Percentiles rank a stretch among this genome's conserved stretches.
Evolutionary conservation across 2,329 filamentous ascomycete species (phyloP).

Genomic region (Aspergillus cejpii): DNA sequence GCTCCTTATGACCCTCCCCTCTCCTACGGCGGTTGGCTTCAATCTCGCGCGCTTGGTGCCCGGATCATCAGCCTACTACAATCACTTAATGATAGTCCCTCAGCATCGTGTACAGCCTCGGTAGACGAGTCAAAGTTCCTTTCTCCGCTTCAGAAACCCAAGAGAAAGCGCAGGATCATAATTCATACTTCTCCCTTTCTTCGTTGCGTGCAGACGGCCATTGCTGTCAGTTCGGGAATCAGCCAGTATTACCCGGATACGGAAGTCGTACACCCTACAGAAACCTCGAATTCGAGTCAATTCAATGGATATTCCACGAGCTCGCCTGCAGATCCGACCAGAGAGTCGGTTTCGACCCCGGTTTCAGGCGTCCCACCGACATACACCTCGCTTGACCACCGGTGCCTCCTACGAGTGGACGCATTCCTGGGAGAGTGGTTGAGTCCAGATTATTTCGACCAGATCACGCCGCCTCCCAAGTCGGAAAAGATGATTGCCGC

Average conservation of each 20-base stretch:
- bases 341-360: conserved; percentile 2
- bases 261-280: conserved; percentile 9
- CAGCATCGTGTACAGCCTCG: conserved; percentile 4
- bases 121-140: conserved; percentile 4
- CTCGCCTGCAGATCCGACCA: neutral
- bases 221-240: conserved; percentile 80
- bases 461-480: conserved; percentile 80
- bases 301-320: conserved; percentile 1
- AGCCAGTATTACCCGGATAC: conserved; percentile 40
- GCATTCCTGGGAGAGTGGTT: conserved; percentile 95
- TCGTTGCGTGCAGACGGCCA: conserved; percentile 84
- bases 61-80: conserved; percentile 70
- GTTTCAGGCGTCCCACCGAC: neutral
- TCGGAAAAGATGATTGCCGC: conserved; percentile 80
- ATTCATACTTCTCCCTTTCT: conserved; percentile 92
- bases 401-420: conserved; percentile 63
- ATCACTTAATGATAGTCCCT: conserved; percentile 36
- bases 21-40: conserved; percentile 89
- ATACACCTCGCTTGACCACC: conserved; percentile 9
- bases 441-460: conserved; percentile 84
- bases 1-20: conserved; percentile 93
- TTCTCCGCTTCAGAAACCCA: conserved; percentile 7
- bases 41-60: conserved; percentile 71
- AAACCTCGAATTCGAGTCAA: neutral
- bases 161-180: conserved; percentile 66